These are phyloP conservation scores for Mycena citricolor DNA, from an alignment of 1,284 basidiomycete species.

Conservation along the genomic window DNA sequence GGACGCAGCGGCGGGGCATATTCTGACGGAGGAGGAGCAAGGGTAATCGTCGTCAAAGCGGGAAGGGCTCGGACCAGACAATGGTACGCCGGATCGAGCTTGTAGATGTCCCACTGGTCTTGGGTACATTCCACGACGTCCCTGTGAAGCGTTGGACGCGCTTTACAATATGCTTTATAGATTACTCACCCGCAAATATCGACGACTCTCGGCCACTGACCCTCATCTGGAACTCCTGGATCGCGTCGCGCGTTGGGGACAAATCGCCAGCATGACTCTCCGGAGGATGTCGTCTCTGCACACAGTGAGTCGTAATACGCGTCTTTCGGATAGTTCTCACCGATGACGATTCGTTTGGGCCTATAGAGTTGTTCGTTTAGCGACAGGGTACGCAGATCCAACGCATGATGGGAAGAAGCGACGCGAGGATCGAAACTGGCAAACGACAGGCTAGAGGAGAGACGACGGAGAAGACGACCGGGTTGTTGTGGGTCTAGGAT, in stretches of 20 bases:
- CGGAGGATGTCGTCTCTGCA: conserved; percentile 51
- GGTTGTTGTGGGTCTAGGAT: conserved; percentile 59
- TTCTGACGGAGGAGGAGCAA: conserved; percentile 25
- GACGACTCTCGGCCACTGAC: conserved; percentile 64
- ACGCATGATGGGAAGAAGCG: conserved; percentile 45
- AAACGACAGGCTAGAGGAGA: conserved; percentile 58
- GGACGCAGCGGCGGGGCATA: conserved; percentile 19
- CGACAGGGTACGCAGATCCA: conserved; percentile 39
- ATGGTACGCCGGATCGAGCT: conserved; percentile 67
- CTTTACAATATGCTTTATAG: neutral
- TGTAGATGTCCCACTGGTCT: conserved; percentile 83
- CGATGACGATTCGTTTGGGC: conserved; percentile 66
- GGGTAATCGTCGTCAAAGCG: conserved; percentile 41
- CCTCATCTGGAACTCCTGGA: conserved; percentile 59
- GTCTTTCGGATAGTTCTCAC: conserved; percentile 1
- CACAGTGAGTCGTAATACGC: conserved; percentile 1
- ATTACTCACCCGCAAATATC: conserved; percentile 66
- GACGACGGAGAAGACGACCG: conserved; percentile 53
- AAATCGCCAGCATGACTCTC: conserved; percentile 65
- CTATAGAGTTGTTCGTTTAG: conserved; percentile 48
- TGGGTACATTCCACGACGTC: conserved; percentile 53
- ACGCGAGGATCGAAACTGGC: conserved; percentile 67
- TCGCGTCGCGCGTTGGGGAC: conserved; percentile 65
- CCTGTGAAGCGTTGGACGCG: conserved; percentile 32
- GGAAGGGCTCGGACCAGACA: conserved; percentile 55